phyloP scores from a whole-genome alignment of 2,329 filamentous ascomycete species.

The Fonsecaea monophora region DNA sequence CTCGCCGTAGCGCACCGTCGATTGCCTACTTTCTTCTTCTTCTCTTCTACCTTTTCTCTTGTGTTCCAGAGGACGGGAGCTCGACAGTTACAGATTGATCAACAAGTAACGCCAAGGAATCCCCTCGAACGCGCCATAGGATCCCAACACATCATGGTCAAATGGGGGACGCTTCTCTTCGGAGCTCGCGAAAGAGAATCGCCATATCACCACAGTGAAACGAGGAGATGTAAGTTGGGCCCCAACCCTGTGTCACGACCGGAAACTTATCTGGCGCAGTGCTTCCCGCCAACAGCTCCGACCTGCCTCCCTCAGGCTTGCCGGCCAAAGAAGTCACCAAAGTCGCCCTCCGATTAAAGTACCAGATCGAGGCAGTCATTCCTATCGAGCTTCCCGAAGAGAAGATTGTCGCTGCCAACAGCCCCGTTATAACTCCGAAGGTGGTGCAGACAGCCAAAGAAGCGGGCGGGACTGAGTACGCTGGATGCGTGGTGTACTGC shows the following conservation, averaged over 20 bases:
- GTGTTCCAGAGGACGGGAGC: neutral
- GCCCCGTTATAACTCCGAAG: conserved; percentile 78
- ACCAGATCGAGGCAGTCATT: conserved; percentile 86
- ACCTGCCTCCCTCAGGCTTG: conserved; percentile 66
- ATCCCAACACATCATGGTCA: conserved; percentile 29
- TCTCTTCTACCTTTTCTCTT: neutral
- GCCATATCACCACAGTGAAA: conserved; percentile 48
- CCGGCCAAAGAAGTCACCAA: conserved; percentile 83
- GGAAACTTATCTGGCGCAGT: conserved; percentile 37
- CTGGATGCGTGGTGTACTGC: conserved; percentile 82
- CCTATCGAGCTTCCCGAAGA: conserved; percentile 86
- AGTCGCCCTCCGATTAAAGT: conserved; percentile 85
- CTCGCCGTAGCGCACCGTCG: neutral
- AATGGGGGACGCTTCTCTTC: conserved; percentile 32
- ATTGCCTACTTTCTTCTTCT: neutral
- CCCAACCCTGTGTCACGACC: neutral
- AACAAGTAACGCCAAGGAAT: neutral
- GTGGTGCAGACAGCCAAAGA: conserved; percentile 82
- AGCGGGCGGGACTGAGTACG: conserved; percentile 77
- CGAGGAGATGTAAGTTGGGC: conserved; percentile 49
- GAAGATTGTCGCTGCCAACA: conserved; percentile 79
- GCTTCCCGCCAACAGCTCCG: conserved; percentile 50
- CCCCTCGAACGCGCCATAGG: conserved; percentile 12
- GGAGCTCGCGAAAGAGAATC: conserved; percentile 39
- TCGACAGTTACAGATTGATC: neutral